A percentile compares a stretch with the other conserved stretches of the same genome.
phyloP scores from a whole-genome alignment of 2,329 filamentous ascomycete genomes.

The Fusarium sp. region DNA sequence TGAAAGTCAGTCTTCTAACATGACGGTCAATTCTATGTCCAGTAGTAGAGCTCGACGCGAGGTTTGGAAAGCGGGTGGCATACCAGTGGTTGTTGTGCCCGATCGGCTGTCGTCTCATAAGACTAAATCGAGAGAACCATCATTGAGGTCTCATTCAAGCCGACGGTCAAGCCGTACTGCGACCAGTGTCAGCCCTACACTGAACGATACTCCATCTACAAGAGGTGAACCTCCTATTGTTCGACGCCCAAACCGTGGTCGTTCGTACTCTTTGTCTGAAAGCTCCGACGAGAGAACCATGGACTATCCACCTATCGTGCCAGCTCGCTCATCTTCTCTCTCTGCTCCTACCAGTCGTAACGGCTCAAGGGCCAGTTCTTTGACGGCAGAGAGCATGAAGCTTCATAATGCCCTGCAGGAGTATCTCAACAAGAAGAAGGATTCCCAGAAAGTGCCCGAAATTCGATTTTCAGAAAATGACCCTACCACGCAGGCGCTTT shows the following conservation, averaged over 20 bases:
- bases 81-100: conserved; percentile 72
- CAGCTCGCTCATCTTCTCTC: conserved; percentile 67
- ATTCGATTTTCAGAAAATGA: conserved; percentile 29
- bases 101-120: conserved; percentile 66
- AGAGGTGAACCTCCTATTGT: conserved; percentile 58
- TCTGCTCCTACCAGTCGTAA: conserved; percentile 72
- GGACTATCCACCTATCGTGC: conserved; percentile 69
- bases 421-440: conserved; percentile 39
- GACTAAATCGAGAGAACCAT: conserved; percentile 64
- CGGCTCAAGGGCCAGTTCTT: conserved; percentile 63
- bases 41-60: conserved; percentile 68
- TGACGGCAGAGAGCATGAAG: conserved; percentile 68
- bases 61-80: conserved; percentile 67
- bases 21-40: conserved; percentile 61
- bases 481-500: conserved; percentile 6
- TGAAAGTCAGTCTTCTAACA: conserved; percentile 62
- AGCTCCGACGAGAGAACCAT: conserved; percentile 66
- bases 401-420: conserved; percentile 60
- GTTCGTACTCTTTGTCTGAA: conserved; percentile 61
- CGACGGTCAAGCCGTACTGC: conserved; percentile 65
- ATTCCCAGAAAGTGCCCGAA: conserved; percentile 19
- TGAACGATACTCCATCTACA: conserved; percentile 55
- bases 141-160: conserved; percentile 71
- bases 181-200: conserved; percentile 62
- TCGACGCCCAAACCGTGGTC: conserved; percentile 55